Percentiles rank a stretch among this genome's conserved stretches.
These are phyloP conservation scores for Raphanus raphanistrum DNA, from an alignment of 345 rosid species.

Conservation along the genomic window DNA sequence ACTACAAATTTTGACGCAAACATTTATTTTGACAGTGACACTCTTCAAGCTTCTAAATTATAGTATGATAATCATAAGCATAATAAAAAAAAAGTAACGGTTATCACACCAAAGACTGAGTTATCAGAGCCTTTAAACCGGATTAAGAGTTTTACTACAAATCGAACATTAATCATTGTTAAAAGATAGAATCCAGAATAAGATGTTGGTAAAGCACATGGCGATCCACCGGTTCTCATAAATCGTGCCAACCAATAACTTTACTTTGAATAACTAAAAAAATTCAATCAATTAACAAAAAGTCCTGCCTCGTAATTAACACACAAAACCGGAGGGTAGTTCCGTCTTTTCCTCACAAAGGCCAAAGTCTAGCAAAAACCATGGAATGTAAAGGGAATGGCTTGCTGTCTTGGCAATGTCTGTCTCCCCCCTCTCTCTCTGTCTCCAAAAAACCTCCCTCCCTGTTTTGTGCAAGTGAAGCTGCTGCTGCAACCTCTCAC, in stretches of 20 bases:
- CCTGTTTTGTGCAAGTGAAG: constrained; percentile 60
- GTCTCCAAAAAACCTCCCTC: constrained; percentile 35
- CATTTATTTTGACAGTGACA: too few relatives aligned
- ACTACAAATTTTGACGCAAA: too few relatives aligned
- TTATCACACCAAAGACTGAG: not conserved
- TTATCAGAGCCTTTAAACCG: not conserved
- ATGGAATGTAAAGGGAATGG: constrained; percentile 45
- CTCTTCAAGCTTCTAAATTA: too few relatives aligned
- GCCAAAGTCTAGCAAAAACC: not conserved
- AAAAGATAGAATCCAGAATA: not conserved
- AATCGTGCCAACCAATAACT: constrained; percentile 33
- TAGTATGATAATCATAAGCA: too few relatives aligned
- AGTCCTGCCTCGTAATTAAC: constrained; percentile 17
- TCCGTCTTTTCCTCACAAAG: not conserved
- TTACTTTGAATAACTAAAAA: not conserved
- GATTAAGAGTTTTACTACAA: not conserved
- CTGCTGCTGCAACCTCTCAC: constrained; percentile 64
- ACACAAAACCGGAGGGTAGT: not conserved
- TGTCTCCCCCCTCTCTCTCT: constrained; percentile 14
- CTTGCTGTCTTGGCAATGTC: constrained; percentile 81
- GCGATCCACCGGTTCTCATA: not conserved
- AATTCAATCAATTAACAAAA: not conserved
- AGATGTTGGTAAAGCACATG: constrained; percentile 1
- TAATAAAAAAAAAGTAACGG: not conserved
- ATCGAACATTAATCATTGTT: not conserved